phyloP scores from a whole-genome alignment of 2,329 filamentous ascomycete genomes.

The Curvularia sp. region DNA sequence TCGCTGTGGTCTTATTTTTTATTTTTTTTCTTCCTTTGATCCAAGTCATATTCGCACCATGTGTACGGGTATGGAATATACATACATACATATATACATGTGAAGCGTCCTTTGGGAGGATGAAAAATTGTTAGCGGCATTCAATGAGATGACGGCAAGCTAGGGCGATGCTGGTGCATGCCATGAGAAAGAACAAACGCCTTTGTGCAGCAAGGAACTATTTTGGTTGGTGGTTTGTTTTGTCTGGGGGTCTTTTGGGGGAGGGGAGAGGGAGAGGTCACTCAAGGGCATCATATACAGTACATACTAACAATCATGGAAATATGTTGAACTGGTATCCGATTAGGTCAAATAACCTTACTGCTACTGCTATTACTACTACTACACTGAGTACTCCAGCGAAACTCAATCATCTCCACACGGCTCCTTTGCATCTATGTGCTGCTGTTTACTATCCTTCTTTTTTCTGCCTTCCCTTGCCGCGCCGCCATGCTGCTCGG shows the following conservation, averaged over 20 bases:
- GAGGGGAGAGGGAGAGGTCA: background rate
- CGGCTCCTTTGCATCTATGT: no score
- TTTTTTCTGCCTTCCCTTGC: background rate
- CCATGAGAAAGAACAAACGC: background rate
- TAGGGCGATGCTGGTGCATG: background rate
- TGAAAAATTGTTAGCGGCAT: slow-evolving; percentile 4
- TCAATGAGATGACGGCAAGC: background rate
- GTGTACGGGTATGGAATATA: background rate
- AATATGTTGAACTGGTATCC: slow-evolving; percentile 3
- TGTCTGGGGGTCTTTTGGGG: background rate
- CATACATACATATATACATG: background rate
- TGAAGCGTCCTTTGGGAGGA: background rate
- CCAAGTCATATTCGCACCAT: slow-evolving; percentile 6
- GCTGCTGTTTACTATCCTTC: background rate
- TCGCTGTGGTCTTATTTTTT: slow-evolving; percentile 11
- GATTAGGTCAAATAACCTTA: background rate
- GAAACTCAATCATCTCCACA: no score
- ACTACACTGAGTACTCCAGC: no score
- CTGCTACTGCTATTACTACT: no score
- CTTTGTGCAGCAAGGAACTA: background rate
- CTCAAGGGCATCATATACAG: background rate
- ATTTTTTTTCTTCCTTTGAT: background rate
- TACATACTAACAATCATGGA: background rate
- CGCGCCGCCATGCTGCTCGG: background rate
- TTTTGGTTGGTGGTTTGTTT: background rate